Evolutionary conservation across 2,329 filamentous ascomycete species (phyloP).

Genomic region (Neoscytalidium dimidiatum): DNA sequence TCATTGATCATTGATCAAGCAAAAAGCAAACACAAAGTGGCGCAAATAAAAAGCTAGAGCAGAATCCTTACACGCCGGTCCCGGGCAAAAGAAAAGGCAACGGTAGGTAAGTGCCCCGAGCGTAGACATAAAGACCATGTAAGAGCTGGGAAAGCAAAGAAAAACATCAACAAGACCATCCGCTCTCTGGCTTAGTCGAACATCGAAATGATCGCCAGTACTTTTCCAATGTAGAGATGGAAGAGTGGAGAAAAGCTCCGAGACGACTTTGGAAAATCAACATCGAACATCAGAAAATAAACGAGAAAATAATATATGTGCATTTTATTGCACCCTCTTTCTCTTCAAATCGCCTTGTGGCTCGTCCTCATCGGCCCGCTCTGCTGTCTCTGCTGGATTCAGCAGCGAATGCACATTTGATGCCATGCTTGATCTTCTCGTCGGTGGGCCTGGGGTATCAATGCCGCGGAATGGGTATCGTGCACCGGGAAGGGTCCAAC

Average conservation of each 20-base stretch:
- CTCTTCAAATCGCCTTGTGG: conserved; percentile 63
- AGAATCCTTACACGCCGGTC: not conserved
- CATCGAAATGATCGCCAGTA: not conserved
- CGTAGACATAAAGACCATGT: not conserved
- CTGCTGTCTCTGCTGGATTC: conserved; percentile 68
- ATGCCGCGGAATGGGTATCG: conserved; percentile 51
- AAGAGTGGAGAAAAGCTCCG: not conserved
- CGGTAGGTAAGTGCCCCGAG: not conserved
- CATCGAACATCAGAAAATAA: not conserved
- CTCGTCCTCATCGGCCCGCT: conserved; percentile 65
- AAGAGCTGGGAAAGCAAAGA: not conserved
- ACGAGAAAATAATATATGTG: not conserved
- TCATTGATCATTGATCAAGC: not conserved
- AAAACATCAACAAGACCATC: not conserved
- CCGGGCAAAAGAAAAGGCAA: not conserved
- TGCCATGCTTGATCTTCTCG: conserved; percentile 69
- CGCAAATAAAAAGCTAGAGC: not conserved
- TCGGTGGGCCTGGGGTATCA: conserved; percentile 61
- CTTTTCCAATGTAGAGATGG: not conserved
- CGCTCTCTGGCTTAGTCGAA: not conserved
- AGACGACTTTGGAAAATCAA: not conserved
- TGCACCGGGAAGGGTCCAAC: conserved; percentile 57
- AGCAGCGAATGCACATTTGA: conserved; percentile 68
- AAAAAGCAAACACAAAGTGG: not conserved
- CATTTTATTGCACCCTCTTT: conserved; percentile 42